phyloP scores from a whole-genome alignment of 2,329 filamentous ascomycete species.

The Pseudonectria foliicola region DNA sequence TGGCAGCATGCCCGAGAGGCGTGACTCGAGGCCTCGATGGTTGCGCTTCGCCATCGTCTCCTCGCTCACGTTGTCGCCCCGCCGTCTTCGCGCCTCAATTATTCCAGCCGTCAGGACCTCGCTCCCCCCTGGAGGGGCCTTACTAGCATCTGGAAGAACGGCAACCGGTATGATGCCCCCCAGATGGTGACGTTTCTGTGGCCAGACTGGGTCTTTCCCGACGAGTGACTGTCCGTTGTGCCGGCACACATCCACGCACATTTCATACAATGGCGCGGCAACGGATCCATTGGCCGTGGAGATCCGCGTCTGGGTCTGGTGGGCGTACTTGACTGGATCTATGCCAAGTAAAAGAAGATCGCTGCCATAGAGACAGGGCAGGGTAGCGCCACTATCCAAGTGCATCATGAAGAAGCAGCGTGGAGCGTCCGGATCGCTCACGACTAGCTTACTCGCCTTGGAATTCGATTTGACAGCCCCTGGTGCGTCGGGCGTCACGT shows the following conservation, averaged over 20 bases:
- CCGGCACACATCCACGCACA: conserved; percentile 19
- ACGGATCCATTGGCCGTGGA: conserved; percentile 10
- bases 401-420: conserved; percentile 20
- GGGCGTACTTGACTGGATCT: conserved; percentile 11
- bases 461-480: too few relatives aligned
- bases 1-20: conserved; percentile 18
- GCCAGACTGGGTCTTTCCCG: conserved; percentile 16
- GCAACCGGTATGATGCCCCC: conserved; percentile 18
- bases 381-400: conserved; percentile 18
- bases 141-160: conserved; percentile 9
- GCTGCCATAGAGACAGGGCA: conserved; percentile 12
- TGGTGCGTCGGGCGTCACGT: not conserved
- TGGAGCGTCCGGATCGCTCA: conserved; percentile 10
- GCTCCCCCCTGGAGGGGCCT: conserved; percentile 4
- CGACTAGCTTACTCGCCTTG: not conserved
- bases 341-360: conserved; percentile 17
- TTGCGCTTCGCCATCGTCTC: conserved; percentile 9
- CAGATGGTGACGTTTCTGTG: conserved; percentile 14
- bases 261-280: conserved; percentile 13
- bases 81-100: conserved; percentile 1
- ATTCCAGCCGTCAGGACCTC: conserved; percentile 4
- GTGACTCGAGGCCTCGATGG: conserved; percentile 8
- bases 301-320: conserved; percentile 12
- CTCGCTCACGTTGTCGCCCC: conserved; percentile 14
- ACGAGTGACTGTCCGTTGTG: conserved; percentile 19